phyloP scores from a whole-genome alignment of 805 yeast species.

The Lipomyces yamadae region DNA sequence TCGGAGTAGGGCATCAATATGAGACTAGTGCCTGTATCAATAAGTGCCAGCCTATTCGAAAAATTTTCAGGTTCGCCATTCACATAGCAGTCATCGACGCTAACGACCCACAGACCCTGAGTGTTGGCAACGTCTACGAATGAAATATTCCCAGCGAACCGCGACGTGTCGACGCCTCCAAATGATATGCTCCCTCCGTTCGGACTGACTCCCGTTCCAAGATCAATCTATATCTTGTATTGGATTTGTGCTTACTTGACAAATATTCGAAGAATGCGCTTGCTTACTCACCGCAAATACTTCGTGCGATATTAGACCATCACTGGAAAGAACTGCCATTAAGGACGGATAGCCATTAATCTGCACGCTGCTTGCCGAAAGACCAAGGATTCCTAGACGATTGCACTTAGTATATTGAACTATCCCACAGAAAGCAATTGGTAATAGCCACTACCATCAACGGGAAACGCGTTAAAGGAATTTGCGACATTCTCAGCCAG shows the following conservation, averaged over 20 bases:
- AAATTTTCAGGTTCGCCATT: slow-evolving; percentile 42
- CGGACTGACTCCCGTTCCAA: slow-evolving; percentile 47
- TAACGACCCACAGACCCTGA: slow-evolving; percentile 56
- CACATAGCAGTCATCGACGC: slow-evolving; percentile 49
- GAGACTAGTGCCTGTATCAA: slow-evolving; percentile 73
- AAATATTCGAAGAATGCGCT: not conserved
- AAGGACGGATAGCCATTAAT: slow-evolving; percentile 43
- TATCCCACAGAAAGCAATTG: not conserved
- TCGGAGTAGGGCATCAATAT: slow-evolving; percentile 60
- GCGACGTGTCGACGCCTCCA: slow-evolving; percentile 49
- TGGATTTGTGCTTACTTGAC: not conserved
- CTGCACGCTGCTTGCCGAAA: slow-evolving; percentile 55
- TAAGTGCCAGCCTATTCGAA: slow-evolving; percentile 48
- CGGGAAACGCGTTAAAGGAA: slow-evolving; percentile 56
- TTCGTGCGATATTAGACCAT: slow-evolving; percentile 41
- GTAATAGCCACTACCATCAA: slow-evolving; percentile 49
- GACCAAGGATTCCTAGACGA: slow-evolving; percentile 56
- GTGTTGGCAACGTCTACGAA: slow-evolving; percentile 47
- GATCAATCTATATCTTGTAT: slow-evolving; percentile 37
- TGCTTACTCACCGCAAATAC: slow-evolving; percentile 50
- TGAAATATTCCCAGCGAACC: slow-evolving; percentile 51
- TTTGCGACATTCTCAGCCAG: slow-evolving; percentile 58
- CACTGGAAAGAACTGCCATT: slow-evolving; percentile 38
- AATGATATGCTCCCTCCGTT: slow-evolving; percentile 53
- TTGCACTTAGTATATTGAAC: not conserved